Conservation (phyloP, 164 flowering plant species). For the Sedum album region DNA sequence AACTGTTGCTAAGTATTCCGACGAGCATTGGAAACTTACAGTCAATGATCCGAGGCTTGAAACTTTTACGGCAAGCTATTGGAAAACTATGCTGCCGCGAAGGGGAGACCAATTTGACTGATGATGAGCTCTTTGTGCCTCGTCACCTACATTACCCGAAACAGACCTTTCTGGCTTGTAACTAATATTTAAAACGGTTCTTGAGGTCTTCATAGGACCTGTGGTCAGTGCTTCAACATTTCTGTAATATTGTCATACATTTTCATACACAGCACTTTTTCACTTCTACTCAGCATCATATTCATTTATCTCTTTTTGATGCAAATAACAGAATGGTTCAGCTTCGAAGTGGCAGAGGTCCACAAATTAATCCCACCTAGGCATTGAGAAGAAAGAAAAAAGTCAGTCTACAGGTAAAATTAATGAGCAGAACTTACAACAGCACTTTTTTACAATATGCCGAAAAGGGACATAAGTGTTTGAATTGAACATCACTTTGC, state of each 20-base stretch:
- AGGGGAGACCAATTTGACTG: slow-evolving; percentile 63
- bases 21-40: slow-evolving; percentile 47
- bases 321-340: no score
- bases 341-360: no score
- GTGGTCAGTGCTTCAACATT: no score
- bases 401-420: background rate
- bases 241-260: no score
- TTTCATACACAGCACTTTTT: no score
- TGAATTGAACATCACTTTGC: background rate
- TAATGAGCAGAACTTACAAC: background rate
- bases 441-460: background rate
- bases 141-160: slow-evolving; percentile 32
- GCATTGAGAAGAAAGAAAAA: background rate
- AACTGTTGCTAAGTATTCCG: slow-evolving; percentile 33
- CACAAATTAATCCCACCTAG: background rate
- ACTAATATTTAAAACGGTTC: slow-evolving; percentile 11
- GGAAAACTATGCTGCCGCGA: slow-evolving; percentile 49
- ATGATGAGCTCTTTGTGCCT: slow-evolving; percentile 21
- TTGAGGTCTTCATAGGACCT: background rate
- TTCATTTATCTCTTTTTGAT: no score
- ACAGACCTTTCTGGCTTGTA: slow-evolving; percentile 26
- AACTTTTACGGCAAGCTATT: slow-evolving; percentile 42
- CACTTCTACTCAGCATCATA: no score
- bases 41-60: slow-evolving; percentile 31
- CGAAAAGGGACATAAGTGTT: background rate